Evolutionary conservation across 1,139 yeast species (phyloP).

Genomic region (Suhomyces choctaworum): DNA sequence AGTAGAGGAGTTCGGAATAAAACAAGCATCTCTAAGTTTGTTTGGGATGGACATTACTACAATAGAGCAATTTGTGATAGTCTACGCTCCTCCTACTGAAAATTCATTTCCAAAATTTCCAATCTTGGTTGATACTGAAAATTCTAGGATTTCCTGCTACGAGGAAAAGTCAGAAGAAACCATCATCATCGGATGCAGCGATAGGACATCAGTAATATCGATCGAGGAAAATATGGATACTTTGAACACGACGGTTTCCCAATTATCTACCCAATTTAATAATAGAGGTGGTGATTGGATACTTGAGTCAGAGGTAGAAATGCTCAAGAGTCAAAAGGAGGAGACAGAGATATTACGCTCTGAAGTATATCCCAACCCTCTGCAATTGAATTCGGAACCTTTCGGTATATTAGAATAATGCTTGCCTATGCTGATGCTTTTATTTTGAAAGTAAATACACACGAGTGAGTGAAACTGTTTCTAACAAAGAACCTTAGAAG

Average conservation of each 20-base stretch:
- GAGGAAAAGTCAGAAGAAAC: no score
- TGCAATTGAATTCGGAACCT: slow-evolving; percentile 2
- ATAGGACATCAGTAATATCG: no score
- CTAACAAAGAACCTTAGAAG: slow-evolving; percentile 27
- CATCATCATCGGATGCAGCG: no score
- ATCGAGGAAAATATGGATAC: no score
- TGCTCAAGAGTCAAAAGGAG: neutral
- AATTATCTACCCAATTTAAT: no score
- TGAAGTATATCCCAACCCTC: neutral
- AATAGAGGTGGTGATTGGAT: neutral
- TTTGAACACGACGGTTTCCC: no score
- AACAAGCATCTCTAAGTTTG: slow-evolving; percentile 19
- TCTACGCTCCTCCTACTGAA: slow-evolving; percentile 1
- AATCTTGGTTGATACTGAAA: no score
- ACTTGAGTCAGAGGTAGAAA: neutral
- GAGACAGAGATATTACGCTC: neutral
- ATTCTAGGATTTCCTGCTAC: no score
- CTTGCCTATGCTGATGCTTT: neutral
- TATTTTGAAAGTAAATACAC: neutral
- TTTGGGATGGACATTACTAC: slow-evolving; percentile 19
- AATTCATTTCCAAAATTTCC: no score
- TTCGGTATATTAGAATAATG: neutral
- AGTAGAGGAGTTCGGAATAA: slow-evolving; percentile 22
- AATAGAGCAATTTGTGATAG: slow-evolving; percentile 12
- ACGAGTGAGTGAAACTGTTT: neutral